A percentile compares a stretch with the other conserved stretches of the same genome.
These are phyloP conservation scores for Mesotaenium endlicherianum DNA, from an alignment of 139 green algal genomes.

Conservation along the genomic window DNA sequence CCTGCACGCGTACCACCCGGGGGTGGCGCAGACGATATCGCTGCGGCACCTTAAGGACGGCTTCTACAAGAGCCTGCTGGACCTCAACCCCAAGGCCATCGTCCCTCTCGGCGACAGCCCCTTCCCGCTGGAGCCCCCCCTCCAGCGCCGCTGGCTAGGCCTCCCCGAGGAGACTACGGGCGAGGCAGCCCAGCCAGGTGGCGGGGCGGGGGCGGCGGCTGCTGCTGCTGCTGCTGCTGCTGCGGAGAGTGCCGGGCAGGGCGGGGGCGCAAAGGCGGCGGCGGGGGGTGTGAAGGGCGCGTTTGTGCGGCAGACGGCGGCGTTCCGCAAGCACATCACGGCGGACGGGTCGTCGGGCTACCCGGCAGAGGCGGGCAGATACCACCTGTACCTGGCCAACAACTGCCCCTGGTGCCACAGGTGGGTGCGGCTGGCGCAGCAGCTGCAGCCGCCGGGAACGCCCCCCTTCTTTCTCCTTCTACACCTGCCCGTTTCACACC, in stretches of 20 bases:
- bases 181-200: not conserved
- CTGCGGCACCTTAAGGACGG: not conserved
- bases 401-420: conserved; percentile 91
- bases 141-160: not conserved
- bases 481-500: no score
- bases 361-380: conserved; percentile 60
- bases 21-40: not conserved
- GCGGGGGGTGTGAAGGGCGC: conserved; percentile 12
- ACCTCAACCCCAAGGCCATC: not conserved
- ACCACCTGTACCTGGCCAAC: conserved; percentile 91
- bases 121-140: not conserved
- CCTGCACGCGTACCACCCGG: not conserved
- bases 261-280: no score
- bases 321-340: conserved; percentile 35
- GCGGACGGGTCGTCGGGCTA: conserved; percentile 43
- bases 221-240: not conserved
- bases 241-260: no score
- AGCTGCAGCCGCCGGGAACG: no score
- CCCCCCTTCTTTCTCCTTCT: no score
- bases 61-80: not conserved
- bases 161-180: not conserved
- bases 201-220: no score
- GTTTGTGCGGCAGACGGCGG: conserved; percentile 32
- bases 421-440: conserved; percentile 64
- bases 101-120: not conserved